These are phyloP conservation scores for Selenicereus undatus DNA, from an alignment of 148 eudicot species.

Conservation along the genomic window DNA sequence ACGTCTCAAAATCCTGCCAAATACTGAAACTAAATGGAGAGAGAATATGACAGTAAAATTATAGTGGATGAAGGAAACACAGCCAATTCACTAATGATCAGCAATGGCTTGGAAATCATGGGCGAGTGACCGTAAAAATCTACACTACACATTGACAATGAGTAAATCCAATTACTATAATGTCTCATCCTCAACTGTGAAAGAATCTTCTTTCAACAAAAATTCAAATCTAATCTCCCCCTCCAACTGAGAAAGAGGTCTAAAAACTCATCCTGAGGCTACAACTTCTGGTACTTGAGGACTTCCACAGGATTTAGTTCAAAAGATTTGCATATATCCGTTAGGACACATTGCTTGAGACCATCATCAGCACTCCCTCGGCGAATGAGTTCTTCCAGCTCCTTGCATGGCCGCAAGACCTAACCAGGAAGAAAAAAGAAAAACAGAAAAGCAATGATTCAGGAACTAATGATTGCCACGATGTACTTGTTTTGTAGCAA, in stretches of 20 bases:
- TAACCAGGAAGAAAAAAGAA: constrained; percentile 11
- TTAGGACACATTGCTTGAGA: constrained; percentile 43
- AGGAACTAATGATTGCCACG: background rate
- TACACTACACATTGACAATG: constrained; percentile 4
- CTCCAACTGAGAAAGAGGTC: background rate
- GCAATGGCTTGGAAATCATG: background rate
- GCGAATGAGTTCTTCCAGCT: constrained; percentile 54
- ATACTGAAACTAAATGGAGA: too few species aligned
- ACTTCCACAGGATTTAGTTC: constrained; percentile 62
- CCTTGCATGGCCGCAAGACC: constrained; percentile 73
- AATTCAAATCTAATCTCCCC: background rate
- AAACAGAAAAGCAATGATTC: background rate
- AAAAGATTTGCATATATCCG: constrained; percentile 61
- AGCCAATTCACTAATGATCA: background rate
- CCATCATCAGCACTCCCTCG: constrained; percentile 41
- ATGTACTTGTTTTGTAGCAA: background rate
- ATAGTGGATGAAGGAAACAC: background rate
- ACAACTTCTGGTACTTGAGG: constrained; percentile 48
- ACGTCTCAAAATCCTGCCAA: too few species aligned
- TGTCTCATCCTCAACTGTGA: constrained; percentile 5
- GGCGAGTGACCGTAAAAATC: background rate
- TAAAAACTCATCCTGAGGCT: constrained; percentile 22
- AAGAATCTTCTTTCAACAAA: constrained; percentile 12
- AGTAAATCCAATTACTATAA: background rate
- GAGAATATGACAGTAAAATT: too few species aligned